Evolutionary conservation across 1,284 basidiomycete species (phyloP).

Genomic region (Fomitopsis pinicola): DNA sequence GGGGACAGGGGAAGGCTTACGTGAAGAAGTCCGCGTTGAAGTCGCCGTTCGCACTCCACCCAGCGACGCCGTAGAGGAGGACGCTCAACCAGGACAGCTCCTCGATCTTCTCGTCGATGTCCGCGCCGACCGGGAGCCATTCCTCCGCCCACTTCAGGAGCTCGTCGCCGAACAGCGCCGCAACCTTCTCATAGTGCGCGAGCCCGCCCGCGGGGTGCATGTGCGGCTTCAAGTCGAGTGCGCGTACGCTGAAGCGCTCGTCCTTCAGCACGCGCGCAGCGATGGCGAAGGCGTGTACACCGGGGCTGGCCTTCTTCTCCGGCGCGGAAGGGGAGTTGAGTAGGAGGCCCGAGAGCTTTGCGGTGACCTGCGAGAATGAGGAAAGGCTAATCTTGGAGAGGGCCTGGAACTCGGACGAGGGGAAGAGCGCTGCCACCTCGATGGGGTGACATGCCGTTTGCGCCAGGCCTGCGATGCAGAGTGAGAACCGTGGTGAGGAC

Average conservation of each 20-base stretch:
- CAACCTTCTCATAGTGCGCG: slow-evolving; percentile 27
- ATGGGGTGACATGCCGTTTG: slow-evolving; percentile 28
- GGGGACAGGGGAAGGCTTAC: slow-evolving; percentile 13
- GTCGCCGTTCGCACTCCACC: slow-evolving; percentile 24
- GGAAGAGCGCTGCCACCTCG: slow-evolving; percentile 20
- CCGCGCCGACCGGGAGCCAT: slow-evolving; percentile 42
- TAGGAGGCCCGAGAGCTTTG: slow-evolving; percentile 14
- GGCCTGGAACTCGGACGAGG: slow-evolving; percentile 22
- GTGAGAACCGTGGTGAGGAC: background rate
- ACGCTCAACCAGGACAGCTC: slow-evolving; percentile 39
- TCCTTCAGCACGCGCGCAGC: slow-evolving; percentile 35
- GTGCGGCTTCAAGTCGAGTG: slow-evolving; percentile 37
- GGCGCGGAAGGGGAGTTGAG: slow-evolving; percentile 9
- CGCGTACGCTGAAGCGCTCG: slow-evolving; percentile 28
- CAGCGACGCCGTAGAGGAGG: slow-evolving; percentile 39
- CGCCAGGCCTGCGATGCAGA: slow-evolving; percentile 28
- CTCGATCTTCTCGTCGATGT: slow-evolving; percentile 37
- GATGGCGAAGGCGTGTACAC: slow-evolving; percentile 34
- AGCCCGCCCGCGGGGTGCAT: slow-evolving; percentile 16
- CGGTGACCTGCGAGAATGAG: slow-evolving; percentile 13
- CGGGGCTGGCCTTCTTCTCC: background rate
- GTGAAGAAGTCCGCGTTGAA: slow-evolving; percentile 42
- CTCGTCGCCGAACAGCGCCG: slow-evolving; percentile 24
- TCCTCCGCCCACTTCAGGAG: slow-evolving; percentile 40
- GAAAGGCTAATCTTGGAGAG: slow-evolving; percentile 3